Conservation (phyloP, 129 eudicot genomes). For the Ambrosia artemisiifolia region DNA sequence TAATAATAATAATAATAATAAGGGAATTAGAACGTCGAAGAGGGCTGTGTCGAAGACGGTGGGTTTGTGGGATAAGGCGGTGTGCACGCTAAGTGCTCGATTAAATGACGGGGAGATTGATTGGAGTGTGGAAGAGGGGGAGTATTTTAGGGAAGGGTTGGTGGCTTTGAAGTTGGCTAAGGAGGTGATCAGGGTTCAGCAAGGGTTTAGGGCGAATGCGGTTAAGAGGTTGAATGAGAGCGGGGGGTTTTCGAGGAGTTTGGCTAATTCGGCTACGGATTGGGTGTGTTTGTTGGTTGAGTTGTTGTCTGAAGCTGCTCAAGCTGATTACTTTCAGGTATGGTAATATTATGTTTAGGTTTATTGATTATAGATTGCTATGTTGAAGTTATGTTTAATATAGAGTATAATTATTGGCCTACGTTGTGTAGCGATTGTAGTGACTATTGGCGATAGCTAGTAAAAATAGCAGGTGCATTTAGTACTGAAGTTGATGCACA, state of each 20-base stretch:
- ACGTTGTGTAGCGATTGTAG: background rate
- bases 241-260: constrained; percentile 74
- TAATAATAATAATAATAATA: background rate
- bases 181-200: constrained; percentile 78
- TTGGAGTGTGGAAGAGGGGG: constrained; percentile 50
- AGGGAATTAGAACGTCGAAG: background rate
- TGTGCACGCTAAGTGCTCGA: constrained; percentile 47
- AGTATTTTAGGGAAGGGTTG: constrained; percentile 62
- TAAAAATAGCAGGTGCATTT: background rate
- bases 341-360: background rate
- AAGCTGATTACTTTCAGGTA: constrained; percentile 92
- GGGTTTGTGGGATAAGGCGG: constrained; percentile 77
- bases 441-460: constrained; percentile 1
- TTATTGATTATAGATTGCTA: background rate
- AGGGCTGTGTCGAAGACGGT: constrained; percentile 19
- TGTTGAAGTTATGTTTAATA: background rate
- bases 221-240: constrained; percentile 62
- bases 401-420: background rate
- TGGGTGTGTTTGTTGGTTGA: constrained; percentile 91
- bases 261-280: constrained; percentile 88
- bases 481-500: background rate
- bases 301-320: constrained; percentile 75
- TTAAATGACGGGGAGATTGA: constrained; percentile 45
- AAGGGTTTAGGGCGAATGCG: constrained; percentile 75
- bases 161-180: constrained; percentile 80